Percentiles rank a stretch among this genome's conserved stretches.
Conservation (phyloP, 2,329 filamentous ascomycete genomes). For the Neofusicoccum umdonicola region DNA sequence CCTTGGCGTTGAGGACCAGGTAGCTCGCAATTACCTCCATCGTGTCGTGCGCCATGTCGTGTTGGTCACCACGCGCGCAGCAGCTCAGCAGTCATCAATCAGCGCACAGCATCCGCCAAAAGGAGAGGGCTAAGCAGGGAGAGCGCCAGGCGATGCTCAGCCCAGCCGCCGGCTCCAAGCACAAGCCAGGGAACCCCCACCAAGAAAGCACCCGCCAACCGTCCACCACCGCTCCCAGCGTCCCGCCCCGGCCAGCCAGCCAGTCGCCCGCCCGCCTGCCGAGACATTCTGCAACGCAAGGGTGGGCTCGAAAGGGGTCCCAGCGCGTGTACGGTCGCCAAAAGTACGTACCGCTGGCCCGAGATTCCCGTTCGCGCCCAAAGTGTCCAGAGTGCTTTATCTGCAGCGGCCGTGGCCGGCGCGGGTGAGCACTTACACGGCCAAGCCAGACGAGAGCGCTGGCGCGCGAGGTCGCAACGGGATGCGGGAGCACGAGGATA, state of each 20-base stretch:
- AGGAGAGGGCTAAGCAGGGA: background rate
- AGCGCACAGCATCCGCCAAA: background rate
- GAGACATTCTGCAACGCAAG: background rate
- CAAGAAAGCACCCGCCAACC: background rate
- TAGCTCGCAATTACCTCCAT: background rate
- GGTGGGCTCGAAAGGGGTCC: background rate
- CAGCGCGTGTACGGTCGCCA: background rate
- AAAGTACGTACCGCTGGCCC: background rate
- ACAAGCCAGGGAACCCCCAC: background rate
- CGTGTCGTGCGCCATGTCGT: background rate
- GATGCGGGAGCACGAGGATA: too few species aligned
- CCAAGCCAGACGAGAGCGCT: background rate
- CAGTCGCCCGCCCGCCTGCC: background rate
- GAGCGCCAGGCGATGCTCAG: background rate
- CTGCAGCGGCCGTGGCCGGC: background rate
- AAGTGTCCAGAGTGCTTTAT: too few species aligned
- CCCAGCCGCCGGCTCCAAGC: background rate
- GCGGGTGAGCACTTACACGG: background rate
- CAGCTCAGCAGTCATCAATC: background rate
- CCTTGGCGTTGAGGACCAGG: background rate
- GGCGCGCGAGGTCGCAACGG: too few species aligned
- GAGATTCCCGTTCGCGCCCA: background rate
- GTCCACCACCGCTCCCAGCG: background rate
- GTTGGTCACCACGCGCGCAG: background rate
- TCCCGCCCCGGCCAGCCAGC: background rate